Percentiles rank a stretch among this genome's conserved stretches.
phyloP scores from a whole-genome alignment of 179 eudicot species.

The Gypsophila paniculata region DNA sequence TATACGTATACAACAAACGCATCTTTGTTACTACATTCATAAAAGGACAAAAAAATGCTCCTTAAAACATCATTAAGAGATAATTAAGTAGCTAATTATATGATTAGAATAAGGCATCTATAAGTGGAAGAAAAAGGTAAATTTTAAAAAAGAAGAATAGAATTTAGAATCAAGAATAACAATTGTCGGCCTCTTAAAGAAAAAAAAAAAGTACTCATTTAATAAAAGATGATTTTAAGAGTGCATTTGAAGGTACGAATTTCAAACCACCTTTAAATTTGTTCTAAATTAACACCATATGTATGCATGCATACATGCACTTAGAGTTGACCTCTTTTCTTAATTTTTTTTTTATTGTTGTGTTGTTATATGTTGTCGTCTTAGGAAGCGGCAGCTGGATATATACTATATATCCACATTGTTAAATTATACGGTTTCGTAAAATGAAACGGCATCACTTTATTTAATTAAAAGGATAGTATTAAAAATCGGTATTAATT shows the following conservation, averaged over 20 bases:
- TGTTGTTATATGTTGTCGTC: slow-evolving; percentile 16
- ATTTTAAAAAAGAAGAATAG: slow-evolving; percentile 7
- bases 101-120: slow-evolving; percentile 21
- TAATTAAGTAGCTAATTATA: neutral
- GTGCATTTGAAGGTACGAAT: slow-evolving; percentile 48
- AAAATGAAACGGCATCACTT: no score
- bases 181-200: slow-evolving; percentile 48
- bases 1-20: no score
- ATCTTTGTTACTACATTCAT: neutral
- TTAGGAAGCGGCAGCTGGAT: slow-evolving; percentile 24
- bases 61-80: neutral
- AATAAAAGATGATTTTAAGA: slow-evolving; percentile 33
- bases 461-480: no score
- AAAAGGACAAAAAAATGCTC: neutral
- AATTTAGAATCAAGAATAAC: slow-evolving; percentile 39
- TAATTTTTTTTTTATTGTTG: neutral
- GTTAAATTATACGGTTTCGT: no score
- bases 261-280: slow-evolving; percentile 20
- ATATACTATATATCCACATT: slow-evolving; percentile 3
- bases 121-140: slow-evolving; percentile 8
- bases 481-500: no score
- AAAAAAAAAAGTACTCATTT: slow-evolving; percentile 26
- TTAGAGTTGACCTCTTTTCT: slow-evolving; percentile 23
- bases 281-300: neutral
- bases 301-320: slow-evolving; percentile 11